A percentile compares a stretch with the other conserved stretches of the same genome.
Evolutionary conservation across 1,284 basidiomycete species (phyloP).

Genomic region (Sutorius eximius): DNA sequence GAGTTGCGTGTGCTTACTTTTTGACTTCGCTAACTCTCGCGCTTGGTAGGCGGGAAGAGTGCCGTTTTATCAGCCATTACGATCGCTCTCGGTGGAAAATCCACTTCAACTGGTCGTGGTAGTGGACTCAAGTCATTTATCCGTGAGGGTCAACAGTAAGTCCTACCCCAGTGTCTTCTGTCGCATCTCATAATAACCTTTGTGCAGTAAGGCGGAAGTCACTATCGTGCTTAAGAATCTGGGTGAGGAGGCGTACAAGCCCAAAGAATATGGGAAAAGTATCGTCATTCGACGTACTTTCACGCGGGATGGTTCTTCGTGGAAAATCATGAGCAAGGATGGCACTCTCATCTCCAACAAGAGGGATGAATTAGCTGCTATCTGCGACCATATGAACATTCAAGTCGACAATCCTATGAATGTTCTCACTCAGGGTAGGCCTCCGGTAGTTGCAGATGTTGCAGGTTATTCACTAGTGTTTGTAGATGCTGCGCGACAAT

Average conservation of each 20-base stretch:
- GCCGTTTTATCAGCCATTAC: conserved; percentile 93
- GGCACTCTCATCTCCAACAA: conserved; percentile 75
- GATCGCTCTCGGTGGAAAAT: conserved; percentile 92
- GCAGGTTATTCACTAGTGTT: background rate
- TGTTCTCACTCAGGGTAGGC: conserved; percentile 83
- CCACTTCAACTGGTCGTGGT: conserved; percentile 85
- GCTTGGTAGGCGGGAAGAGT: conserved; percentile 81
- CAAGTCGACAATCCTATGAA: conserved; percentile 98
- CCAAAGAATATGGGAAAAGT: conserved; percentile 77
- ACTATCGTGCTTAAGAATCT: conserved; percentile 83
- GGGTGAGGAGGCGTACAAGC: conserved; percentile 87
- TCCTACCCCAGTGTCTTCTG: background rate
- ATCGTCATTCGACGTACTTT: conserved; percentile 87
- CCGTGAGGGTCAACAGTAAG: conserved; percentile 79
- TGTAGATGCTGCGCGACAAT: conserved; percentile 59
- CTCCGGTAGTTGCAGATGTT: background rate
- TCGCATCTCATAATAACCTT: background rate
- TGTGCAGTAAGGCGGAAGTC: conserved; percentile 57
- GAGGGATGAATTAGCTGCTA: conserved; percentile 81
- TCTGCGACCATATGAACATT: conserved; percentile 94
- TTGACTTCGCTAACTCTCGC: background rate
- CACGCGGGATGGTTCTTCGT: conserved; percentile 70
- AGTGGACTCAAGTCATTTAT: conserved; percentile 88
- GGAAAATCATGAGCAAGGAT: conserved; percentile 82
- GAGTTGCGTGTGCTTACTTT: conserved; percentile 31